phyloP scores from a whole-genome alignment of 768 basidiomycete species.

The Lenzites betulinus region DNA sequence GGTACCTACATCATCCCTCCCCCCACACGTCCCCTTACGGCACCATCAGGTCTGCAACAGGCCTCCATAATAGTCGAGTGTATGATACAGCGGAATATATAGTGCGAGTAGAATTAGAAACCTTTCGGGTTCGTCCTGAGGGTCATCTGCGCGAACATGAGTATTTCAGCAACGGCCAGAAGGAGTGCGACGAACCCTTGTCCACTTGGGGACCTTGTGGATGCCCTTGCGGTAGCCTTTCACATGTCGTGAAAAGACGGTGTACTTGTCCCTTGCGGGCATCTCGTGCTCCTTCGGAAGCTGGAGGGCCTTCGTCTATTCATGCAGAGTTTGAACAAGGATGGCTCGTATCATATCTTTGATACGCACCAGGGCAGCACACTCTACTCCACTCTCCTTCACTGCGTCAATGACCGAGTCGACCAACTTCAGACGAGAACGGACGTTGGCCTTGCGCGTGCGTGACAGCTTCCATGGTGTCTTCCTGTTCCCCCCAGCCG shows the following conservation, averaged over 20 bases:
- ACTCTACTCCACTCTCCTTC: constrained; percentile 77
- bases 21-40: constrained; percentile 10
- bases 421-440: constrained; percentile 87
- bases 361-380: constrained; percentile 67
- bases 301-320: constrained; percentile 71
- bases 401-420: constrained; percentile 93
- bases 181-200: constrained; percentile 58
- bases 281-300: constrained; percentile 95
- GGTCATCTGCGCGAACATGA: constrained; percentile 59
- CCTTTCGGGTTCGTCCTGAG: constrained; percentile 88
- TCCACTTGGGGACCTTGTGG: constrained; percentile 98
- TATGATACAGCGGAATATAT: constrained; percentile 18
- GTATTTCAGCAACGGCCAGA: not conserved
- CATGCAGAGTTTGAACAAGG: not conserved
- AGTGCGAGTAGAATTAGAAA: constrained; percentile 55
- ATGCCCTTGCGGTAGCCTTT: constrained; percentile 90
- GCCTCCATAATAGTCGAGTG: constrained; percentile 22
- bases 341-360: not conserved
- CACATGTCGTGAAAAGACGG: constrained; percentile 71
- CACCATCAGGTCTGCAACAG: constrained; percentile 23
- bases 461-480: constrained; percentile 89
- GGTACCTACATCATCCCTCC: constrained; percentile 8
- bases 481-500: constrained; percentile 61
- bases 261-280: constrained; percentile 93
- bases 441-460: constrained; percentile 91